Conservation (phyloP, 2,329 filamentous ascomycete genomes). For the Didymellaceae sp. region DNA sequence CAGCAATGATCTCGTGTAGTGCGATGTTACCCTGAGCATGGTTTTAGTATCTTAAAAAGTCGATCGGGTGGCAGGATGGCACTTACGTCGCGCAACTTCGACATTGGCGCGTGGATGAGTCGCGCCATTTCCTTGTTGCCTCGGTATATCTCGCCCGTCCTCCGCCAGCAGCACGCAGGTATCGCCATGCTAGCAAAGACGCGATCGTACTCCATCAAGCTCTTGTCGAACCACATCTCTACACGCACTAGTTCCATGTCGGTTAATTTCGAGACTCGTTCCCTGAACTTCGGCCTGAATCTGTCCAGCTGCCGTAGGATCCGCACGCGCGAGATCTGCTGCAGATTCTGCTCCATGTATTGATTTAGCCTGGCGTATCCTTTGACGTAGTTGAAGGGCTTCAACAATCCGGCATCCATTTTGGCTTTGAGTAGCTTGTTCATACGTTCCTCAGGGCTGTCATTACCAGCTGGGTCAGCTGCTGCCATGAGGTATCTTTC, state of each 20-base stretch:
- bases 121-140: constrained; percentile 99
- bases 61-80: neutral
- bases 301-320: constrained; percentile 90
- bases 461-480: constrained; percentile 85
- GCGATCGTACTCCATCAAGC: constrained; percentile 95
- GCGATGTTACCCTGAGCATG: constrained; percentile 84
- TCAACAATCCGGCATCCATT: constrained; percentile 91
- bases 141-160: constrained; percentile 95
- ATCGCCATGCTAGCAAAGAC: constrained; percentile 99
- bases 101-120: constrained; percentile 89
- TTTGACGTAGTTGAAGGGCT: constrained; percentile 98
- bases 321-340: constrained; percentile 82
- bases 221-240: constrained; percentile 99
- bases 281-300: constrained; percentile 93
- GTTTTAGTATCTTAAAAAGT: constrained; percentile 17
- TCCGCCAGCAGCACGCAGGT: constrained; percentile 94
- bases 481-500: constrained; percentile 96
- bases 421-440: constrained; percentile 92
- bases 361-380: constrained; percentile 88
- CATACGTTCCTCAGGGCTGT: constrained; percentile 92
- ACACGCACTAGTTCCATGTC: constrained; percentile 94
- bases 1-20: constrained; percentile 92
- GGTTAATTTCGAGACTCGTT: constrained; percentile 89
- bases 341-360: constrained; percentile 91
- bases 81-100: constrained; percentile 86